Evolutionary conservation across 495 filamentous ascomycete genomes (phyloP).

Genomic region (Penicillium argentinense): DNA sequence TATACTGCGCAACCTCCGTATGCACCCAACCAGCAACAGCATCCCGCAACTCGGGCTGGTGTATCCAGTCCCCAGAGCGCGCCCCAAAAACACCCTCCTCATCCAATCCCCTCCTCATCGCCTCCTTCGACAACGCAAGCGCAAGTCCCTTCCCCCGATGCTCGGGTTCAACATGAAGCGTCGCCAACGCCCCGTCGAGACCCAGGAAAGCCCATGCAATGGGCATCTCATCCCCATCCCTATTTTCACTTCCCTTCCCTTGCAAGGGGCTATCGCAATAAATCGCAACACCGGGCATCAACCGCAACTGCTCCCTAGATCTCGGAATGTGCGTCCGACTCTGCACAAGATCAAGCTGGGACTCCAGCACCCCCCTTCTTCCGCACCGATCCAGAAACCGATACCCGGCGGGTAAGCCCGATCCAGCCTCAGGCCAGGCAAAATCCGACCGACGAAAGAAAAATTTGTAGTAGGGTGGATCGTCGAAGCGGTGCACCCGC

Average conservation of each 20-base stretch:
- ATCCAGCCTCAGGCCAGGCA: background rate
- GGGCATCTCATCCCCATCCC: slow-evolving; percentile 27
- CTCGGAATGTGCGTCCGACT: slow-evolving; percentile 42
- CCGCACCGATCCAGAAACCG: slow-evolving; percentile 28
- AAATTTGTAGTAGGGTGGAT: slow-evolving; percentile 36
- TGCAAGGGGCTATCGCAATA: slow-evolving; percentile 20
- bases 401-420: slow-evolving; percentile 31
- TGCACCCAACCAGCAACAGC: slow-evolving; percentile 35
- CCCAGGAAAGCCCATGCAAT: slow-evolving; percentile 48
- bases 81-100: slow-evolving; percentile 22
- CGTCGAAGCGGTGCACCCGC: slow-evolving; percentile 35
- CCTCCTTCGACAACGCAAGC: slow-evolving; percentile 32
- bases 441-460: slow-evolving; percentile 25
- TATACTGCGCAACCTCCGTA: slow-evolving; percentile 45
- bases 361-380: slow-evolving; percentile 18
- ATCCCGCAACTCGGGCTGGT: background rate
- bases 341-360: slow-evolving; percentile 39
- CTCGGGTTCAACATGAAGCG: slow-evolving; percentile 49
- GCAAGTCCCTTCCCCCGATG: slow-evolving; percentile 49
- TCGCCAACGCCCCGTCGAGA: slow-evolving; percentile 46
- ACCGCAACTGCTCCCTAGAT: slow-evolving; percentile 27
- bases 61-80: slow-evolving; percentile 1
- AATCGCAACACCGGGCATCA: slow-evolving; percentile 34
- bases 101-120: slow-evolving; percentile 34
- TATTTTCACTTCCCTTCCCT: background rate